phyloP scores from a whole-genome alignment of 768 basidiomycete genomes.

The Leucosporidium scottii region DNA sequence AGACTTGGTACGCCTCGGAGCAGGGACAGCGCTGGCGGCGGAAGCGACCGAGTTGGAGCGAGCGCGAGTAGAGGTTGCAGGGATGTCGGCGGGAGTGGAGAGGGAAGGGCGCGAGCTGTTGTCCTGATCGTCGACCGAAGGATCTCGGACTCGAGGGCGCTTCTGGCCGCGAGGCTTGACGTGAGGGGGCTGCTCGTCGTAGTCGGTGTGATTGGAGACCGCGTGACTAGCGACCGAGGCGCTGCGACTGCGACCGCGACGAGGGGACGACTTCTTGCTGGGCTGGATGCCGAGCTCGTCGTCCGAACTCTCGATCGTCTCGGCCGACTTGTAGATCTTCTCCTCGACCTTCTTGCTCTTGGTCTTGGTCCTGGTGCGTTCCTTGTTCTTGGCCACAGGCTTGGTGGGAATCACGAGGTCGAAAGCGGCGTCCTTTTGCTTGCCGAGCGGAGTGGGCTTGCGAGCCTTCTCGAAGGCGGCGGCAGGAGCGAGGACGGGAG shows the following conservation, averaged over 20 bases:
- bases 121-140: too few relatives aligned
- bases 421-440: background rate
- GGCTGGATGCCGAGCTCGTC: background rate
- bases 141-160: too few relatives aligned
- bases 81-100: background rate
- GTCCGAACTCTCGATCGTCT: background rate
- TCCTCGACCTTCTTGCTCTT: constrained; percentile 3
- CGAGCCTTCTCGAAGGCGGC: too few relatives aligned
- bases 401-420: background rate
- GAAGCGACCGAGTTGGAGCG: constrained; percentile 2
- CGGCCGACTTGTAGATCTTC: background rate
- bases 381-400: background rate
- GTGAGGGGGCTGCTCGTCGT: too few relatives aligned
- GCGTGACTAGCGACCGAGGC: background rate
- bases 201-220: background rate
- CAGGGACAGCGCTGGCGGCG: background rate
- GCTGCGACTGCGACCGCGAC: constrained; percentile 5
- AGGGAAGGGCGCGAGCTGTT: background rate
- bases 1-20: background rate
- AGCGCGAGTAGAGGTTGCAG: background rate
- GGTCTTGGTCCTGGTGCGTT: background rate
- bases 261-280: background rate
- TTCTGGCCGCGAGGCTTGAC: too few relatives aligned
- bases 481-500: too few relatives aligned
- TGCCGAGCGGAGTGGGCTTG: background rate